These are phyloP conservation scores for Clarireedia monteithiana DNA, from an alignment of 2,329 filamentous ascomycete genomes.

Conservation along the genomic window DNA sequence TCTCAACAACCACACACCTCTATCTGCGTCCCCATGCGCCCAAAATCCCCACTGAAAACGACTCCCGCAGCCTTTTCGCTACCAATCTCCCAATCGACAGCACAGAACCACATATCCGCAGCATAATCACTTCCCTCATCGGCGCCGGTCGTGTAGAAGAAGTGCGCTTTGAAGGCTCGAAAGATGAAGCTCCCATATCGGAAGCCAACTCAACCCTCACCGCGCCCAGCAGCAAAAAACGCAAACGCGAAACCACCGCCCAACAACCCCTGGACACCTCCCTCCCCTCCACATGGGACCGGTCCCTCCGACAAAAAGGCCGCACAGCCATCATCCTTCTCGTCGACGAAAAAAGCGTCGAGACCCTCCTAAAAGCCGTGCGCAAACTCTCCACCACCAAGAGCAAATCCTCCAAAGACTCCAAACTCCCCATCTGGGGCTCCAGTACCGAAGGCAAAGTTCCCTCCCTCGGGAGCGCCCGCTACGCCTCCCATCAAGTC, in stretches of 20 bases:
- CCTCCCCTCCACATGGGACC: slow-evolving; percentile 69
- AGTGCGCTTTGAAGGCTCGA: slow-evolving; percentile 64
- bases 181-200: slow-evolving; percentile 30
- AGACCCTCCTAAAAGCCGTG: slow-evolving; percentile 68
- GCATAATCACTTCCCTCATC: slow-evolving; percentile 66
- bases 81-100: slow-evolving; percentile 83
- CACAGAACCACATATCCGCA: slow-evolving; percentile 67
- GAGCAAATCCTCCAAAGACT: slow-evolving; percentile 44
- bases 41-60: slow-evolving; percentile 64
- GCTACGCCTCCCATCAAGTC: slow-evolving; percentile 56
- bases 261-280: slow-evolving; percentile 52
- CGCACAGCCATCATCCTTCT: slow-evolving; percentile 75
- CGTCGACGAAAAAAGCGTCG: slow-evolving; percentile 73
- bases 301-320: slow-evolving; percentile 63
- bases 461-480: slow-evolving; percentile 40
- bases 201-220: slow-evolving; percentile 20
- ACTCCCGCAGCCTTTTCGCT: slow-evolving; percentile 77
- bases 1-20: slow-evolving; percentile 66
- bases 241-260: slow-evolving; percentile 38
- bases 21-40: slow-evolving; percentile 81
- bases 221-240: slow-evolving; percentile 37
- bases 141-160: slow-evolving; percentile 71
- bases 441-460: slow-evolving; percentile 49
- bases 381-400: slow-evolving; percentile 40
- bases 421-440: slow-evolving; percentile 61